phyloP scores from a whole-genome alignment of 176 grass and related monocot genomes.

The Lolium rigidum region DNA sequence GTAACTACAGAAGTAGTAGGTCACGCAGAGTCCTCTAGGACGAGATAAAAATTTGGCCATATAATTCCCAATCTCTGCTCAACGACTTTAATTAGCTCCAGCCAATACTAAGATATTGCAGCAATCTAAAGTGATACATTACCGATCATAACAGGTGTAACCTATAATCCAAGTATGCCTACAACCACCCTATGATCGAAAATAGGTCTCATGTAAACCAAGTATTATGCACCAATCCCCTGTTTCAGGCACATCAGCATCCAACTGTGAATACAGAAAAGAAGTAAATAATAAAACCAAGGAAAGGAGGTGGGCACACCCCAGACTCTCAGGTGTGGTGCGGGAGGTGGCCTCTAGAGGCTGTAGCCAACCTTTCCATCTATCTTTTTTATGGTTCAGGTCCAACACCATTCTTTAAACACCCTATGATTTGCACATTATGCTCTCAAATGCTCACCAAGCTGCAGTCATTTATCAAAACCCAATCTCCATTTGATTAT shows the following conservation, averaged over 20 bases:
- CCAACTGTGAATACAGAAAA: background rate
- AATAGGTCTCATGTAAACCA: background rate
- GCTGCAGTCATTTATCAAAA: conserved; percentile 10
- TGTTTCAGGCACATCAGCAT: background rate
- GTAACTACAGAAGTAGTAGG: background rate
- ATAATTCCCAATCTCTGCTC: background rate
- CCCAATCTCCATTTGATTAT: background rate
- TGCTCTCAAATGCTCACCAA: background rate
- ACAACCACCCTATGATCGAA: conserved; percentile 8
- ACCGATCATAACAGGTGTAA: background rate
- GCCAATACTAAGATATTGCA: background rate
- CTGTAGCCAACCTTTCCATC: background rate
- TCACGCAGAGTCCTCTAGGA: background rate
- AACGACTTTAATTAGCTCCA: background rate
- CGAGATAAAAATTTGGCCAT: background rate
- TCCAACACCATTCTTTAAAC: background rate
- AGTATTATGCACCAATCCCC: background rate
- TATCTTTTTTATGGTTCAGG: background rate
- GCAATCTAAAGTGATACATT: background rate
- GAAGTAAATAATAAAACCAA: background rate
- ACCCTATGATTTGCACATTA: background rate
- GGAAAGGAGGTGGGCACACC: conserved; percentile 4
- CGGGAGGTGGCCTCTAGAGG: conserved; percentile 14
- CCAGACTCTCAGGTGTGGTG: conserved; percentile 20
- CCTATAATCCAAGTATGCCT: conserved; percentile 11